phyloP scores from a whole-genome alignment of 2,329 filamentous ascomycete genomes.

The Escovopsis sp. region DNA sequence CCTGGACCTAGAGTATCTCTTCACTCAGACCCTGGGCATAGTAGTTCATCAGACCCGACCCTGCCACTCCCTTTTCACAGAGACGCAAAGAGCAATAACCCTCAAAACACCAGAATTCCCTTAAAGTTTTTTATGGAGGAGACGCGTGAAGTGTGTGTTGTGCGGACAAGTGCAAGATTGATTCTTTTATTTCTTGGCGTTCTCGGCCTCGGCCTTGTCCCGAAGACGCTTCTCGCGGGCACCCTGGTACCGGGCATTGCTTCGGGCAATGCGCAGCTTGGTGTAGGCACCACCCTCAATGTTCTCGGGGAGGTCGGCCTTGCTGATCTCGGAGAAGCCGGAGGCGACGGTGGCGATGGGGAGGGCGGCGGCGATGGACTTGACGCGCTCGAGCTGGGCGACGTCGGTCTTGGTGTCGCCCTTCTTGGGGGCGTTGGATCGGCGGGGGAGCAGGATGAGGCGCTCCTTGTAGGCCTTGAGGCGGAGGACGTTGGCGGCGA shows the following conservation, averaged over 20 bases:
- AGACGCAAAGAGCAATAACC: slow-evolving; percentile 28
- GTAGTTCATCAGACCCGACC: slow-evolving; percentile 22
- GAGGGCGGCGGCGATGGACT: slow-evolving; percentile 36
- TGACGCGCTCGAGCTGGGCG: slow-evolving; percentile 47
- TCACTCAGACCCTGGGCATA: slow-evolving; percentile 20
- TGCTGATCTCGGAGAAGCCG: slow-evolving; percentile 62
- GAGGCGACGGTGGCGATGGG: slow-evolving; percentile 57
- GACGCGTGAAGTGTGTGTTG: no score
- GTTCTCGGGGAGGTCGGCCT: slow-evolving; percentile 62
- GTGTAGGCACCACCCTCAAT: slow-evolving; percentile 75
- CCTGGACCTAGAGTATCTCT: slow-evolving; percentile 27
- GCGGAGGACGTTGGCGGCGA: slow-evolving; percentile 88
- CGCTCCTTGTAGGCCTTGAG: slow-evolving; percentile 96
- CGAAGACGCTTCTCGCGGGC: slow-evolving; percentile 84
- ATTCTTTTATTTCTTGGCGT: slow-evolving; percentile 64
- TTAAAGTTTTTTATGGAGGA: slow-evolving; percentile 11
- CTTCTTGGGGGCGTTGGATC: slow-evolving; percentile 84
- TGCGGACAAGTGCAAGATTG: neutral
- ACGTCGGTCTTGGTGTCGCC: slow-evolving; percentile 79
- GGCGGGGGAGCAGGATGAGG: slow-evolving; percentile 95
- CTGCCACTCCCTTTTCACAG: slow-evolving; percentile 19
- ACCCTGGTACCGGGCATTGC: slow-evolving; percentile 68
- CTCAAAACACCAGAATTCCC: slow-evolving; percentile 26
- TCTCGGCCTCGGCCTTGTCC: slow-evolving; percentile 73
- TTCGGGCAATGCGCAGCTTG: slow-evolving; percentile 71